Conservation (phyloP, 2,329 filamentous ascomycete species). For the Cladosporium sp. region DNA sequence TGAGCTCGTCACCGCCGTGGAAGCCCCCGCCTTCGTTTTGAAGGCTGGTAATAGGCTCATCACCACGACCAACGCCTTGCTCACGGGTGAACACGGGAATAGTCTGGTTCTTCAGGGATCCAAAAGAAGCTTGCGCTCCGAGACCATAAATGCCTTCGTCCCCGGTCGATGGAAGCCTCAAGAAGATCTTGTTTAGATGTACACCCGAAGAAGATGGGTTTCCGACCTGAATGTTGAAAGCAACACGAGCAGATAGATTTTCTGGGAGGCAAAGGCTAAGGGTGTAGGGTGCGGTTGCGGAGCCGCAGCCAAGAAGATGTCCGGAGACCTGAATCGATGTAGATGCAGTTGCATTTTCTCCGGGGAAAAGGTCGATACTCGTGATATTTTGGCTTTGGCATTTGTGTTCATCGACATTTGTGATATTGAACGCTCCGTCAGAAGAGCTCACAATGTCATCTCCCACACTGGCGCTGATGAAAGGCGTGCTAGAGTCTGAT, state of each 20-base stretch:
- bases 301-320: conserved; percentile 18
- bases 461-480: conserved; percentile 25
- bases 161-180: conserved; percentile 19
- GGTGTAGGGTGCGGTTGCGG: conserved; percentile 17
- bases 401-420: conserved; percentile 20
- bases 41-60: conserved; percentile 24
- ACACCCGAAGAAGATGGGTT: conserved; percentile 2
- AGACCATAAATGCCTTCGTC: conserved; percentile 27
- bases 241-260: conserved; percentile 12
- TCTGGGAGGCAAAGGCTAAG: conserved; percentile 23
- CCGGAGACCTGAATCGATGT: conserved; percentile 23
- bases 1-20: conserved; percentile 30
- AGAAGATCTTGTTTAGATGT: conserved; percentile 25
- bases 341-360: conserved; percentile 15
- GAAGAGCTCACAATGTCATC: conserved; percentile 21
- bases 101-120: conserved; percentile 26
- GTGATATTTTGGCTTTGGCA: conserved; percentile 22
- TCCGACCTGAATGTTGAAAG: background rate
- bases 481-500: conserved; percentile 18
- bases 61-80: conserved; percentile 28
- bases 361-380: conserved; percentile 16
- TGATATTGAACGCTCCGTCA: conserved; percentile 25
- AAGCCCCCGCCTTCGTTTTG: conserved; percentile 24
- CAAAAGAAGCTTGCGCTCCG: conserved; percentile 25
- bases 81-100: conserved; percentile 27